Evolutionary conservation across 1,139 yeast genomes (phyloP).

Genomic region (Kodamaea anthophila): DNA sequence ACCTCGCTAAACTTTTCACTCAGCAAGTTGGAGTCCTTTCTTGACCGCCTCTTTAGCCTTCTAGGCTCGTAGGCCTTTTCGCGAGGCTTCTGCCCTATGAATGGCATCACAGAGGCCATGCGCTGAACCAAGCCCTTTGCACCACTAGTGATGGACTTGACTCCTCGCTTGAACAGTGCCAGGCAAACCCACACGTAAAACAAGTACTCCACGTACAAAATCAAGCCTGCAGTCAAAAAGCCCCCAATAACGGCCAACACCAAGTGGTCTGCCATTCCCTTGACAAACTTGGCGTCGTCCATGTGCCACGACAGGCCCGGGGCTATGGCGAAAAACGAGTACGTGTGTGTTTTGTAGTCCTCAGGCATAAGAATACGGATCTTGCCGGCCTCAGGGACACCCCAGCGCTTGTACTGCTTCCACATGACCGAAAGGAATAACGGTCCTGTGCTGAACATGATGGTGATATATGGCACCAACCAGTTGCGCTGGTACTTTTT

Average conservation of each 20-base stretch:
- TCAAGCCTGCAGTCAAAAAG: slow-evolving; percentile 47
- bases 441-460: slow-evolving; percentile 94
- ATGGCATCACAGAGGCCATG: slow-evolving; percentile 1
- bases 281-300: slow-evolving; percentile 74
- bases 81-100: not conserved
- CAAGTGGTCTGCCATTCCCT: slow-evolving; percentile 65
- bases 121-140: slow-evolving; percentile 3
- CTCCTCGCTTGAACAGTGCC: slow-evolving; percentile 22
- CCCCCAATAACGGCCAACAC: slow-evolving; percentile 65
- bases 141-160: slow-evolving; percentile 12
- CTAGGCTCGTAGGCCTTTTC: slow-evolving; percentile 2
- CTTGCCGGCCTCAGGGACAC: slow-evolving; percentile 54
- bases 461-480: slow-evolving; percentile 82
- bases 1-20: slow-evolving; percentile 18
- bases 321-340: slow-evolving; percentile 65
- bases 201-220: slow-evolving; percentile 60
- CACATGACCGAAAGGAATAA: slow-evolving; percentile 77
- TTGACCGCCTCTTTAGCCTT: slow-evolving; percentile 32
- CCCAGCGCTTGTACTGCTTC: slow-evolving; percentile 83
- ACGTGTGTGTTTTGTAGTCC: slow-evolving; percentile 54
- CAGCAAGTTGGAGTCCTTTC: slow-evolving; percentile 54
- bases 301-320: slow-evolving; percentile 88
- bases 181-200: slow-evolving; percentile 45
- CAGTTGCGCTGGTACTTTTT: slow-evolving; percentile 63
- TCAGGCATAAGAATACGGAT: slow-evolving; percentile 67